These are phyloP conservation scores for Orbilia brochopaga DNA, from an alignment of 2,329 filamentous ascomycete species.

Conservation along the genomic window DNA sequence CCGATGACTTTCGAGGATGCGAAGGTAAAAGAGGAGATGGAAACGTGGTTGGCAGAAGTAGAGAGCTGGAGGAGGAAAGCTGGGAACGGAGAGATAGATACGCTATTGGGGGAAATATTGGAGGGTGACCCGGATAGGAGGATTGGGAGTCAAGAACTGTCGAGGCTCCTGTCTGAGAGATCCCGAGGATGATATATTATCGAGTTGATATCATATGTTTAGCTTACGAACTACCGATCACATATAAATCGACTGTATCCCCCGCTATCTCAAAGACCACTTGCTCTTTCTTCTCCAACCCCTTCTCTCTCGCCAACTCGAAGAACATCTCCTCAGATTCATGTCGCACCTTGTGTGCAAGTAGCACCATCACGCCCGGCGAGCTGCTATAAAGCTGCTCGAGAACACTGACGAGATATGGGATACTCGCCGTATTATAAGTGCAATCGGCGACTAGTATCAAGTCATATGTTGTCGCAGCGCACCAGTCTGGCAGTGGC, in stretches of 20 bases:
- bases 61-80: slow-evolving; percentile 13
- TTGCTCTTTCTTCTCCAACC: slow-evolving; percentile 27
- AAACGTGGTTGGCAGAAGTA: slow-evolving; percentile 13
- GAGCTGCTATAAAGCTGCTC: slow-evolving; percentile 61
- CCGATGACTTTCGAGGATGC: slow-evolving; percentile 27
- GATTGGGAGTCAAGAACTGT: slow-evolving; percentile 9
- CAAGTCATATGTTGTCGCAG: slow-evolving; percentile 62
- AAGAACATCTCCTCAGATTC: slow-evolving; percentile 72
- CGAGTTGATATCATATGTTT: too few species aligned
- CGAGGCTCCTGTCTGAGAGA: too few species aligned
- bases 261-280: slow-evolving; percentile 46
- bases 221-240: too few species aligned
- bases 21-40: slow-evolving; percentile 9
- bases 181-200: too few species aligned
- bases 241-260: slow-evolving; percentile 46
- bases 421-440: slow-evolving; percentile 72
- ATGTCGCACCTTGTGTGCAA: slow-evolving; percentile 73
- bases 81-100: slow-evolving; percentile 1
- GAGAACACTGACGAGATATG: slow-evolving; percentile 68
- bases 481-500: slow-evolving; percentile 60
- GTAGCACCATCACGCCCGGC: slow-evolving; percentile 63
- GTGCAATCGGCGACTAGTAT: slow-evolving; percentile 74
- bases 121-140: slow-evolving; percentile 17
- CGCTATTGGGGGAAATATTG: slow-evolving; percentile 13
- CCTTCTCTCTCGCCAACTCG: slow-evolving; percentile 62